These are phyloP conservation scores for Chionographis japonica DNA, from an alignment of 106 monocot genomes.

Conservation along the genomic window DNA sequence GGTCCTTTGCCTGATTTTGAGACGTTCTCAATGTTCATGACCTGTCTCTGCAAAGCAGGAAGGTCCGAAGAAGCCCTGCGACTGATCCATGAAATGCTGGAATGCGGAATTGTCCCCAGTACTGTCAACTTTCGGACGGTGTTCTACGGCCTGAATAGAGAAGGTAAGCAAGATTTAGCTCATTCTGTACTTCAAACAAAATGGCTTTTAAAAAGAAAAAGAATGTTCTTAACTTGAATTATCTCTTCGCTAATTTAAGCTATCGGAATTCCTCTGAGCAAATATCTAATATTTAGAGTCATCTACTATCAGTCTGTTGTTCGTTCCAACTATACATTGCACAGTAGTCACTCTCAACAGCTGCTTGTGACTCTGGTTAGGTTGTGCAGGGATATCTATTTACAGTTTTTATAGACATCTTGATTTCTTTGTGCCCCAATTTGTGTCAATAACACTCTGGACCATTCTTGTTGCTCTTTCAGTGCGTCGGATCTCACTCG, in stretches of 20 bases:
- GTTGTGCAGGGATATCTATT: too few relatives aligned
- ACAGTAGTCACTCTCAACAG: too few relatives aligned
- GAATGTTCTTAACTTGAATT: constrained; percentile 34
- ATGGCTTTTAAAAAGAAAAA: constrained; percentile 56
- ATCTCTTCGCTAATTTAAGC: neutral
- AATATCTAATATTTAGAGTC: neutral
- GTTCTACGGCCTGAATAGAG: constrained; percentile 73
- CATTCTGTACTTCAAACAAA: constrained; percentile 55
- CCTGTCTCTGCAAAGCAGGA: constrained; percentile 56
- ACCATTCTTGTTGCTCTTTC: too few relatives aligned
- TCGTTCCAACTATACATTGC: neutral
- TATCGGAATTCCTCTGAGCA: too few relatives aligned
- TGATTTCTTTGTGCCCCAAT: too few relatives aligned
- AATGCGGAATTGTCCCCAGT: constrained; percentile 56
- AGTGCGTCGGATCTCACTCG: too few relatives aligned
- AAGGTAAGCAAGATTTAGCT: constrained; percentile 73
- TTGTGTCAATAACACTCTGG: too few relatives aligned
- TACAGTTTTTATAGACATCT: too few relatives aligned
- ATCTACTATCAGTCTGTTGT: neutral
- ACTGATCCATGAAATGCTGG: constrained; percentile 68
- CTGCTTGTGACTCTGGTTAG: too few relatives aligned
- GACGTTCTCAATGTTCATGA: constrained; percentile 83
- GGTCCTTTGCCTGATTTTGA: constrained; percentile 76
- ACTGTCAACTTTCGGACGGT: constrained; percentile 73
- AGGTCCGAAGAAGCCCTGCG: constrained; percentile 65